phyloP scores from a whole-genome alignment of 257 asterid genomes.

The Solanum corneliomulleri region DNA sequence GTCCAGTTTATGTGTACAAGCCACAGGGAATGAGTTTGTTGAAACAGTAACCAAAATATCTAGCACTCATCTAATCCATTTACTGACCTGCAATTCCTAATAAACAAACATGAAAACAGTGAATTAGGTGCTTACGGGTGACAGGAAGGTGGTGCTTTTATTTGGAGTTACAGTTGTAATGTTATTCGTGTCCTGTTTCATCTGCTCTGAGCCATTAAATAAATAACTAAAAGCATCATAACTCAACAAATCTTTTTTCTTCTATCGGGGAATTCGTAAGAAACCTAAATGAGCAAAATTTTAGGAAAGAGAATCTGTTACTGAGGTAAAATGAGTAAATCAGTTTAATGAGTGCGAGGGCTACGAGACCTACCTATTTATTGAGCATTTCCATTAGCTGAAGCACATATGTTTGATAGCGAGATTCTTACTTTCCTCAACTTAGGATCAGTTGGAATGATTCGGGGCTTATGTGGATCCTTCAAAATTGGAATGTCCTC shows the following conservation, averaged over 20 bases:
- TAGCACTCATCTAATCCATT: not conserved
- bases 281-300: not conserved
- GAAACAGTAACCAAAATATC: not conserved
- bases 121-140: not conserved
- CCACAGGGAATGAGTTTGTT: not conserved
- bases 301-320: not conserved
- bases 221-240: not conserved
- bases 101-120: not conserved
- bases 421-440: not conserved
- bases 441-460: not conserved
- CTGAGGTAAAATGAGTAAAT: not conserved
- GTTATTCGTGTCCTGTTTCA: not conserved
- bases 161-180: not conserved
- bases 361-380: not conserved
- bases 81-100: not conserved
- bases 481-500: not conserved
- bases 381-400: not conserved
- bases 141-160: not conserved
- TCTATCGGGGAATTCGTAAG: not conserved
- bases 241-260: not conserved
- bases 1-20: not conserved
- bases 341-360: not conserved
- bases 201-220: not conserved
- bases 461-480: not conserved
- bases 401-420: not conserved